Base-by-base conservation (phyloP, 192 early-diverging fungal species). In the Backusella mclennaniae region DNA sequence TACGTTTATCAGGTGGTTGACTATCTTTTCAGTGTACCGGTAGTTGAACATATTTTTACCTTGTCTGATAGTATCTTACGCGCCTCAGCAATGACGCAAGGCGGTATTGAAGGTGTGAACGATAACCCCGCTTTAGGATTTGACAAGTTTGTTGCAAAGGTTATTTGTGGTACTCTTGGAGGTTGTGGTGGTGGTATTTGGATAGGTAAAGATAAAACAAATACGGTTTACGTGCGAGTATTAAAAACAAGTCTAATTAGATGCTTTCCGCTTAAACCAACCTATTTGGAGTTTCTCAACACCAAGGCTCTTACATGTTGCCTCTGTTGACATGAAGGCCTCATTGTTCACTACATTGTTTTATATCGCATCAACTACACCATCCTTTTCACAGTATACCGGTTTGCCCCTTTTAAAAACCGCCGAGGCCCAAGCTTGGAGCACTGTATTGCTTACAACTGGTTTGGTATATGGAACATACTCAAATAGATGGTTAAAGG, bases 141-240 rank as follows among this genome's bases (percentile, higher is more conserved):
- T 29, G 77, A 73, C 23, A 82, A 82, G 41, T 76, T 73, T 15
- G 77, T 82, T 17, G 81, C 81, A 26, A 73, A 73, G 69, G 35
- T 82, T 17, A 33, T 82, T 15, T 82, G 81, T 52, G 81, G 81
- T 38, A 82, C 81, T 12, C 69, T 82, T 17, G 73, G 56, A 31
- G 81, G 81, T n/a, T 73, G 73, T 75, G 81, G 81, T 67, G 81
- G 81, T 46, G 76, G 73, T 15, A 29, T 82, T 29, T 78, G 76
- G 76, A 76, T 76, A 71, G 81, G 81, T 82, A 76, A 74, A n/a
- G 14, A 68, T 11, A 38, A 68, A 12, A 68, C 9, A 31, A 35
- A 35, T 19, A n/a, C 5, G 23, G 66, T 6, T 67, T 67, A 9
- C 19, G 9, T 67, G 29, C 7, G 17, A 67, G 17, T 67, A 67